phyloP scores from a whole-genome alignment of 2,329 filamentous ascomycete genomes.

The Calonectria montana region DNA sequence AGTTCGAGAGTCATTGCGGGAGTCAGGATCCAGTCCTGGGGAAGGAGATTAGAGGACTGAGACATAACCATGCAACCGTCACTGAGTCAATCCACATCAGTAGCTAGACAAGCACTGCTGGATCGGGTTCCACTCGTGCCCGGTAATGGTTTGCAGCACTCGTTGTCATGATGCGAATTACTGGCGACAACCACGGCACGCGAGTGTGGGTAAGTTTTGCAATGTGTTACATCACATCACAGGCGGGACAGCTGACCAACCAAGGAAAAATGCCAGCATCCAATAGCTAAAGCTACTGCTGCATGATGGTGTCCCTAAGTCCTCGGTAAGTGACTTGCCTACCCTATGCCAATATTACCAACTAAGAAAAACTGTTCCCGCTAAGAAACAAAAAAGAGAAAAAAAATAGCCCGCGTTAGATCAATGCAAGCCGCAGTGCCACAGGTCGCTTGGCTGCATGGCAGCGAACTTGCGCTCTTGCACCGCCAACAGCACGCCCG shows the following conservation, averaged over 20 bases:
- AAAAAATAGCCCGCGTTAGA: neutral
- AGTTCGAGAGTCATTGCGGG: neutral
- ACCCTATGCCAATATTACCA: neutral
- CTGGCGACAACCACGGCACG: neutral
- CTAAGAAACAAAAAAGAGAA: neutral
- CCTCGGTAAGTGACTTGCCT: neutral
- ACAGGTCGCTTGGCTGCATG: neutral
- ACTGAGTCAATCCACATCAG: neutral
- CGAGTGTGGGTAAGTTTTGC: neutral
- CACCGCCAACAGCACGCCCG: neutral
- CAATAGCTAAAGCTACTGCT: neutral
- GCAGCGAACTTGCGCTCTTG: neutral
- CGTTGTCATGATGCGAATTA: neutral
- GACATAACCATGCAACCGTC: neutral
- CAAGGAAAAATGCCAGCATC: neutral
- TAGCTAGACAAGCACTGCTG: constrained; percentile 13
- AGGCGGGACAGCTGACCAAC: neutral
- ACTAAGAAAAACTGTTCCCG: neutral
- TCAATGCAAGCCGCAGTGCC: neutral
- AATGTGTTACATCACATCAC: constrained; percentile 7
- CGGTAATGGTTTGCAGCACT: neutral
- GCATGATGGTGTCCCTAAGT: neutral
- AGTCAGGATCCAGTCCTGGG: neutral
- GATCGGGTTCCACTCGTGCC: neutral
- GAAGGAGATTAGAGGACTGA: neutral